Conservation (phyloP, 768 basidiomycete species). For the Pleurotus giganteus region DNA sequence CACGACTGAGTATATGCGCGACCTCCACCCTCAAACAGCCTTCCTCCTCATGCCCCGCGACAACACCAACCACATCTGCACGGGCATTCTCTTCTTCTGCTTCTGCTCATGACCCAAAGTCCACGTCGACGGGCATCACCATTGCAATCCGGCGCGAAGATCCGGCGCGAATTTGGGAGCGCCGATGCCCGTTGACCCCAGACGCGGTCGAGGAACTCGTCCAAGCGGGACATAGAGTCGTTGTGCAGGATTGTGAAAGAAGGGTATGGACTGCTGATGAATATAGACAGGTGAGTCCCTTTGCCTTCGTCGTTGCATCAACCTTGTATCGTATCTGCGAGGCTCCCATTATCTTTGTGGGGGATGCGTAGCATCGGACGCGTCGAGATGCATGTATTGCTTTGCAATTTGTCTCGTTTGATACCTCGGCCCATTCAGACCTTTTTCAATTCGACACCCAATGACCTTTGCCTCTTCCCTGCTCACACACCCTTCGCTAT, state of each 20-base stretch:
- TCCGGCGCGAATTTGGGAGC: slow-evolving; percentile 80
- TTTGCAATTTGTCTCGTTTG: neutral
- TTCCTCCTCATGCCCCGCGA: no score
- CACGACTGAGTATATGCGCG: no score
- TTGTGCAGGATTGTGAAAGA: slow-evolving; percentile 74
- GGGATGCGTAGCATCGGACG: no score
- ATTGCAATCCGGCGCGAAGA: slow-evolving; percentile 64
- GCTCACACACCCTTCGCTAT: no score
- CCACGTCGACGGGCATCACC: slow-evolving; percentile 20
- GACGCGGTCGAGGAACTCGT: slow-evolving; percentile 65
- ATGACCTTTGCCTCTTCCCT: no score
- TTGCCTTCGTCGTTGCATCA: neutral
- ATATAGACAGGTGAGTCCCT: slow-evolving; percentile 57
- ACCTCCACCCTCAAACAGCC: no score
- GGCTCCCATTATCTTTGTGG: no score
- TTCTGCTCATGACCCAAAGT: no score
- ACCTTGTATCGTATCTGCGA: slow-evolving; percentile 8
- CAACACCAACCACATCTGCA: no score
- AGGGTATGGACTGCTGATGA: slow-evolving; percentile 67
- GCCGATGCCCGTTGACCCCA: slow-evolving; percentile 81
- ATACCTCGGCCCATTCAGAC: slow-evolving; percentile 11
- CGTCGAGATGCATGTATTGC: no score
- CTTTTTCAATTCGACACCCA: no score
- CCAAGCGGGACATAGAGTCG: slow-evolving; percentile 51
- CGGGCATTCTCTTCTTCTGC: no score